These are phyloP conservation scores for Aspergillus cristatus DNA, from an alignment of 495 filamentous ascomycete genomes.

Conservation along the genomic window DNA sequence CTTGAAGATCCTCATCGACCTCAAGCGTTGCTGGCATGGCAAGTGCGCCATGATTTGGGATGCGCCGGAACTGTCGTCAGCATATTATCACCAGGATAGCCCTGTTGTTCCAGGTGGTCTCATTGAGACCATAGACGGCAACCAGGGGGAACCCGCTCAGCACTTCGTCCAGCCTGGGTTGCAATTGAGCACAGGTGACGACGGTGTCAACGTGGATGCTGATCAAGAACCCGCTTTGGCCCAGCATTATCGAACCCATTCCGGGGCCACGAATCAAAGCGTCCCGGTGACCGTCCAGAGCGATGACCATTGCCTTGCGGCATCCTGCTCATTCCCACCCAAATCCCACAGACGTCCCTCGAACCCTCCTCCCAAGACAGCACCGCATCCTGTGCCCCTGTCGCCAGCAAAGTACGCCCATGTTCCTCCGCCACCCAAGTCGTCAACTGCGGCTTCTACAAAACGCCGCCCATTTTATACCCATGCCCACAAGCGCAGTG, in stretches of 20 bases:
- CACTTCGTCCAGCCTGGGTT: slow-evolving; percentile 4
- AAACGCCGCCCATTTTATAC: slow-evolving; percentile 30
- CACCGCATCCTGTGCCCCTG: slow-evolving; percentile 54
- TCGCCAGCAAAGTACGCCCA: slow-evolving; percentile 12
- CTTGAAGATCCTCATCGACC: slow-evolving; percentile 81
- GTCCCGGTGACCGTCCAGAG: slow-evolving; percentile 39
- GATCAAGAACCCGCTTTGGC: slow-evolving; percentile 8
- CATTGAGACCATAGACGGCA: slow-evolving; percentile 8
- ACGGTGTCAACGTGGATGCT: slow-evolving; percentile 21
- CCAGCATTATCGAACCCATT: slow-evolving; percentile 37
- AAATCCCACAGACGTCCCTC: slow-evolving; percentile 44
- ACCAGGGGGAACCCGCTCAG: slow-evolving; percentile 6
- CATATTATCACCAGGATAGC: slow-evolving; percentile 49
- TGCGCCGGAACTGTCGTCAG: slow-evolving; percentile 46
- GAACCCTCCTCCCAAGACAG: slow-evolving; percentile 33
- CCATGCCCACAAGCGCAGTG: slow-evolving; percentile 59
- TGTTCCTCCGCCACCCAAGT: slow-evolving; percentile 8
- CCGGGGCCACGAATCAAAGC: slow-evolving; percentile 35
- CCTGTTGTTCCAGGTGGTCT: slow-evolving; percentile 70
- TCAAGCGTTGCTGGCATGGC: slow-evolving; percentile 96
- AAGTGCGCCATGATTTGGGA: slow-evolving; percentile 89
- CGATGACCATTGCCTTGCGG: slow-evolving; percentile 53
- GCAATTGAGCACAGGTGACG: slow-evolving; percentile 9
- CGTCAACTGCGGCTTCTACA: slow-evolving; percentile 21
- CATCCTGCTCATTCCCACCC: slow-evolving; percentile 78